Evolutionary conservation across 2,329 filamentous ascomycete species (phyloP), one percentile per base, ranked within the genome.

Genomic region (Septoria linicola): DNA sequence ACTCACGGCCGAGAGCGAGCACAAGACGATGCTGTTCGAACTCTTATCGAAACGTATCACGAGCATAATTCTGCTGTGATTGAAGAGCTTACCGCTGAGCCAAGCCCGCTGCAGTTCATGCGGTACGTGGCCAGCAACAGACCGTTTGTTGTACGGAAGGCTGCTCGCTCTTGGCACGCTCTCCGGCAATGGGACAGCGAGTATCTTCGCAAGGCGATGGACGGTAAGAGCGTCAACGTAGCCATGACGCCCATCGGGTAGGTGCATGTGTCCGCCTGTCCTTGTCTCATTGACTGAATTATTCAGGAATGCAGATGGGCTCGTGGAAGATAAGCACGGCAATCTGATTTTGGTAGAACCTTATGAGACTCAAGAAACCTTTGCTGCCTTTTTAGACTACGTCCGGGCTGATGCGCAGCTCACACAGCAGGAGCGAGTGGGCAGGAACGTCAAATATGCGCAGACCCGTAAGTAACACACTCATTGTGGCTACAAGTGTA

Each of bases 91-190:
- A 23, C 30, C 21, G 74, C 80, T 35, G 80, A 85, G 41, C 88
- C 88, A 3, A 87, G 83, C 21, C 80, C 88, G 0, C 77, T 93
- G 4, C 85, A 91, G 64, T 92, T 92, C 66, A 86, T 90, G 82
- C 81, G 86, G 62, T 85, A 83, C 68, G 87, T 91, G 16, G 78
- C 85, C 13, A 77, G 75, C 30, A 93, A 92, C 65, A 79, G 82
- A 1, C 88, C 88, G 0, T 91, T 92, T 60, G 80, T 92, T 2
- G 73, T 91, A 21, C 78, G 85, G 13, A 31, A 39, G 13, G 86
- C 77, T 2, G 85, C 85, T 1, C 64, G 64, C 0, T 68, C 76
- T 30, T 92, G 87, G 86, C 71, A 73, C 32, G 86, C 88, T 0
- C 74, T 75, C 2, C 73, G 70, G 49, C 74, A 70, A 43, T 93